Evolutionary conservation across 352 stramenopile species (phyloP).

Genomic region (Phytopythium helicoides): DNA sequence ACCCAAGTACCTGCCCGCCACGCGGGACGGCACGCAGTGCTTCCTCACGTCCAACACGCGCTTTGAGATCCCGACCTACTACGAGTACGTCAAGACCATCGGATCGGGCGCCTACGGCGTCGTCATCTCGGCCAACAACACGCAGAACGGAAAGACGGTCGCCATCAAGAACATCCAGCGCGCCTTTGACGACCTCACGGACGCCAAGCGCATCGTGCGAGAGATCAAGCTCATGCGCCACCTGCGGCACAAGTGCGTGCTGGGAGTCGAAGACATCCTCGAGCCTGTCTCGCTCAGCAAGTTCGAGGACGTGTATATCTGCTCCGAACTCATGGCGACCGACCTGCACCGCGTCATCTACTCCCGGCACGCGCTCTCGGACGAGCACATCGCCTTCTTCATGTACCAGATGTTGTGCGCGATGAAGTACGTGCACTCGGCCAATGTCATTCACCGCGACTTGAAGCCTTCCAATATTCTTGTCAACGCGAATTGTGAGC

Average conservation of each 20-base stretch:
- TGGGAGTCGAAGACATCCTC: constrained; percentile 79
- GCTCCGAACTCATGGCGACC: constrained; percentile 90
- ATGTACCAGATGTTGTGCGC: constrained; percentile 91
- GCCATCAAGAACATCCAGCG: constrained; percentile 95
- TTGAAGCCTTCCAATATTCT: constrained; percentile 98
- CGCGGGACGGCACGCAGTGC: constrained; percentile 62
- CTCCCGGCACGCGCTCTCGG: constrained; percentile 77
- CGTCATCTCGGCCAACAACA: constrained; percentile 79
- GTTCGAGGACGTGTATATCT: constrained; percentile 90
- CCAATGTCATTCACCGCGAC: constrained; percentile 95
- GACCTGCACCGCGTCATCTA: constrained; percentile 91
- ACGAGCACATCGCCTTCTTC: constrained; percentile 89
- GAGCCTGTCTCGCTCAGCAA: constrained; percentile 59
- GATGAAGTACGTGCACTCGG: constrained; percentile 92
- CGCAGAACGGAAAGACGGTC: constrained; percentile 34
- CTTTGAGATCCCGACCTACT: constrained; percentile 78
- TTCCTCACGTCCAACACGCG: constrained; percentile 85
- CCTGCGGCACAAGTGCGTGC: constrained; percentile 89
- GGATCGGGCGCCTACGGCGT: constrained; percentile 91
- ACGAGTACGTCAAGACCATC: constrained; percentile 85
- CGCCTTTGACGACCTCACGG: constrained; percentile 96
- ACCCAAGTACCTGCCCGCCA: constrained; percentile 79
- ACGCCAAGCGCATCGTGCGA: constrained; percentile 98
- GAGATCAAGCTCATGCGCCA: constrained; percentile 95
- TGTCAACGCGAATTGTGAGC: constrained; percentile 91